Base-by-base conservation (phyloP, 176 grass and related monocot species). In the Rhipidocladum racemiflorum region DNA sequence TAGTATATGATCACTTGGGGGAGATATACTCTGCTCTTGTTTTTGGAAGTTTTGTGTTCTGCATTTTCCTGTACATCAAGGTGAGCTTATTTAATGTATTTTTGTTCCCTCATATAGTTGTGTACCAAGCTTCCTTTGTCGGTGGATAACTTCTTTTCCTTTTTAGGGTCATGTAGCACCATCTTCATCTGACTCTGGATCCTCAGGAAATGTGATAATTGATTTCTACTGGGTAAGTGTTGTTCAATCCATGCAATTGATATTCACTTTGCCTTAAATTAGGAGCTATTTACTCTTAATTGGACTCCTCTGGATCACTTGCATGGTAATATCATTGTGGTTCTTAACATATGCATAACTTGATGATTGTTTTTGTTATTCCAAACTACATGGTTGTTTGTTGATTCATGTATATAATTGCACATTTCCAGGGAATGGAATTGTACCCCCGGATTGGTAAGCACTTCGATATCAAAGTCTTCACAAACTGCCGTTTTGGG, bases 121-220 rank as follows among this genome's bases (percentile, higher is more conserved):
- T 13, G 13, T 61, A 25, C 12, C 50, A 62, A 27, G 67, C 27
- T 79, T 86, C 2, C 1, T 80, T 57, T 86, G 27, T 65, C 75
- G 38, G 23, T 43, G 44, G 42, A 17, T 53, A 28, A 76, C 35
- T 68, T 35, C 1, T 65, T 69, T 60, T 46, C 24, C 21, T 80
- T 49, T 71, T 43, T 67, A 99, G 97, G 97, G 97, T 74, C 97
- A 95, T 81, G 45, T 99, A 79, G 91, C 83, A 46, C 97, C 97
- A 91, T 99, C 97, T 59, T 99, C 93, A 77, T 88, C 93, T 83
- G 97, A 99, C 80, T 99, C 97, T 86, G 97, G 97, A 64, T 96
- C 97, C 35, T 87, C 91, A 30, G 97, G 97, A 50, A 99, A 99
- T 88, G 80, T 46, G 54, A 89, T 99, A 65, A 87, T 99, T 78